Evolutionary conservation across 371 early-diverging fungal species (phyloP).

Genomic region (Mycotypha africana): DNA sequence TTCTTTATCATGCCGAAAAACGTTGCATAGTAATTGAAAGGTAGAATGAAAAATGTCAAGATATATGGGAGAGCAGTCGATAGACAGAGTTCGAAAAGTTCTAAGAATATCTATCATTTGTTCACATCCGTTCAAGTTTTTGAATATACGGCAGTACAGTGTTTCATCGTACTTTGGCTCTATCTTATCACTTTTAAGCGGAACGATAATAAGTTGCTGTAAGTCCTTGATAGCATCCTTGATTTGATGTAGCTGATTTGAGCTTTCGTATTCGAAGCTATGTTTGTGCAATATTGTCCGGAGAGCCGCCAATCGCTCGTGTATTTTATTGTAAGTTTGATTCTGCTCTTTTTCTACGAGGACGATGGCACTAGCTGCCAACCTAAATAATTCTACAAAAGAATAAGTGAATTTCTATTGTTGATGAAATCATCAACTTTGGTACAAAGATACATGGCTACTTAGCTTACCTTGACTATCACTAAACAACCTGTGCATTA

Average conservation of each 20-base stretch:
- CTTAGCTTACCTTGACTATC: conserved; percentile 33
- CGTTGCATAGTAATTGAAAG: not conserved
- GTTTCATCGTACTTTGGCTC: conserved; percentile 1
- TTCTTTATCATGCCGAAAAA: not conserved
- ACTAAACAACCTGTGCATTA: conserved; percentile 46
- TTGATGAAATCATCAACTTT: too few species aligned
- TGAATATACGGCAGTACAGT: conserved; percentile 24
- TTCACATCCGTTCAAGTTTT: conserved; percentile 20
- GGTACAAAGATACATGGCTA: too few species aligned
- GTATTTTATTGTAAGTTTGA: conserved; percentile 35
- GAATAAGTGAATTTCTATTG: too few species aligned
- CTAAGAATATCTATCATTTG: conserved; percentile 18
- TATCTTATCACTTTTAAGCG: conserved; percentile 4
- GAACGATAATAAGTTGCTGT: conserved; percentile 19
- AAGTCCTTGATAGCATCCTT: conserved; percentile 22
- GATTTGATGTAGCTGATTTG: conserved; percentile 14
- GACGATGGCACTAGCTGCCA: too few species aligned
- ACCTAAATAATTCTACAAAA: conserved; percentile 26
- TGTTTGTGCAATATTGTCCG: conserved; percentile 5
- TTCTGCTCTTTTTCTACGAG: conserved; percentile 32
- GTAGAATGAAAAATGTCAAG: not conserved
- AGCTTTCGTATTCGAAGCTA: too few species aligned
- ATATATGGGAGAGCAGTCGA: conserved; percentile 1
- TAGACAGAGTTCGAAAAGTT: conserved; percentile 22
- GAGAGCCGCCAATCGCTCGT: conserved; percentile 16